Percentiles rank a stretch among this genome's conserved stretches.
Evolutionary conservation across 768 basidiomycete genomes (phyloP).

Genomic region (Flagelloscypha sp.): DNA sequence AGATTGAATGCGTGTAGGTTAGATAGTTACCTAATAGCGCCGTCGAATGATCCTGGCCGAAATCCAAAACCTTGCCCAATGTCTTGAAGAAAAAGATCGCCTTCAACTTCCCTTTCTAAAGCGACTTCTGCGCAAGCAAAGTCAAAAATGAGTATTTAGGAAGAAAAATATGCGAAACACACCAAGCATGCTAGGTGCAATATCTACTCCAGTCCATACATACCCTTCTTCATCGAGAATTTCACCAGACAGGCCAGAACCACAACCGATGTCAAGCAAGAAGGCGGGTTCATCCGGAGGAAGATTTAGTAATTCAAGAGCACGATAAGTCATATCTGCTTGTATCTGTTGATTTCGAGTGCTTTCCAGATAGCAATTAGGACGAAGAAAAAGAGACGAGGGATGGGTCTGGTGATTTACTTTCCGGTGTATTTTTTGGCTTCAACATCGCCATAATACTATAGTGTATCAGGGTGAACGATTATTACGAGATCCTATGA

Average conservation of each 20-base stretch:
- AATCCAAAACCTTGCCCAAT: constrained; percentile 98
- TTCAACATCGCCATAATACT: constrained; percentile 97
- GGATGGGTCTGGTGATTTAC: constrained; percentile 34
- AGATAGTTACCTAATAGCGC: constrained; percentile 76
- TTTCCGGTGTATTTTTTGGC: constrained; percentile 96
- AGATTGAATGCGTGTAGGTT: not conserved
- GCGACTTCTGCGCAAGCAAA: constrained; percentile 69
- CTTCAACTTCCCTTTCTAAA: constrained; percentile 89
- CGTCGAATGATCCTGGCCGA: constrained; percentile 94
- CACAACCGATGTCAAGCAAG: constrained; percentile 93
- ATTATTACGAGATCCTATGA: constrained; percentile 1
- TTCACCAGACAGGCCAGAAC: constrained; percentile 93
- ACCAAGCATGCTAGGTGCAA: constrained; percentile 97
- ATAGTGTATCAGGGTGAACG: constrained; percentile 4
- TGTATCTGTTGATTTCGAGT: constrained; percentile 96
- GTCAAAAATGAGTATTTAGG: not conserved
- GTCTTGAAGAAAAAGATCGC: constrained; percentile 93
- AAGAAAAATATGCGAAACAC: constrained; percentile 4
- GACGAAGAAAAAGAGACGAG: constrained; percentile 10
- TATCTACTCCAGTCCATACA: constrained; percentile 88
- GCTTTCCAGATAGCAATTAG: constrained; percentile 31
- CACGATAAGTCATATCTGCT: constrained; percentile 94
- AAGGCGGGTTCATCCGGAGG: constrained; percentile 75
- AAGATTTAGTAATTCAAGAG: constrained; percentile 82
- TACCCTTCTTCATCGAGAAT: constrained; percentile 93